Conservation (phyloP, 768 basidiomycete species). For the Coprinellus micaceus region DNA sequence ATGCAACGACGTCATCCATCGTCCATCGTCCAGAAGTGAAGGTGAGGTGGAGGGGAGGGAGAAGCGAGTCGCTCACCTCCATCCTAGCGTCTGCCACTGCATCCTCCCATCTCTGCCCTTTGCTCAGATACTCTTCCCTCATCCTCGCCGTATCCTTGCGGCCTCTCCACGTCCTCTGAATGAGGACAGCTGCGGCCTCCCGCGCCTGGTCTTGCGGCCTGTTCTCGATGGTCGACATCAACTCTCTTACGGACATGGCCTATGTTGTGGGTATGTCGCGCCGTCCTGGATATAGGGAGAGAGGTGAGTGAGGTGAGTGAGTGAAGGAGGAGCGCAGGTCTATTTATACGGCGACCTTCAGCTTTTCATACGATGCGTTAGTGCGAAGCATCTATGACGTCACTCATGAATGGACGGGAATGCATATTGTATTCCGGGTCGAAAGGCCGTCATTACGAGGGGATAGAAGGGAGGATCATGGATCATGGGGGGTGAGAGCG, state of each 20-base stretch:
- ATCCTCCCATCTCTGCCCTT: slow-evolving; percentile 35
- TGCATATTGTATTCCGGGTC: no score
- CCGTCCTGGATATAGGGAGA: not conserved
- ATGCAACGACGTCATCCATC: not conserved
- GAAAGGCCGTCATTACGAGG: no score
- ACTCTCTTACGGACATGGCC: not conserved
- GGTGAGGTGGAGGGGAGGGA: not conserved
- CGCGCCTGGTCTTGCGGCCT: slow-evolving; percentile 18
- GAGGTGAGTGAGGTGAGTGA: not conserved
- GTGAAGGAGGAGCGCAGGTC: not conserved
- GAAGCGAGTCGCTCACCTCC: slow-evolving; percentile 23
- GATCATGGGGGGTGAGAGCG: slow-evolving; percentile 10
- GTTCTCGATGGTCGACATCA: not conserved
- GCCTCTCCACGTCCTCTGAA: slow-evolving; percentile 39
- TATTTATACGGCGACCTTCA: no score
- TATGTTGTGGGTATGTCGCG: not conserved
- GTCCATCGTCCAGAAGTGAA: not conserved
- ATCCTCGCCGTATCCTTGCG: slow-evolving; percentile 21
- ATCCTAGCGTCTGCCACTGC: slow-evolving; percentile 34
- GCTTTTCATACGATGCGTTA: not conserved
- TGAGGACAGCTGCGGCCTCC: slow-evolving; percentile 31
- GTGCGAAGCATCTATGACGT: slow-evolving; percentile 5
- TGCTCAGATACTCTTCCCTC: slow-evolving; percentile 26
- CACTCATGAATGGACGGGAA: not conserved
- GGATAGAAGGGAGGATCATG: slow-evolving; percentile 6